Evolutionary conservation across 805 yeast genomes (phyloP).

Genomic region (Kodamaea kaohsiungensis): DNA sequence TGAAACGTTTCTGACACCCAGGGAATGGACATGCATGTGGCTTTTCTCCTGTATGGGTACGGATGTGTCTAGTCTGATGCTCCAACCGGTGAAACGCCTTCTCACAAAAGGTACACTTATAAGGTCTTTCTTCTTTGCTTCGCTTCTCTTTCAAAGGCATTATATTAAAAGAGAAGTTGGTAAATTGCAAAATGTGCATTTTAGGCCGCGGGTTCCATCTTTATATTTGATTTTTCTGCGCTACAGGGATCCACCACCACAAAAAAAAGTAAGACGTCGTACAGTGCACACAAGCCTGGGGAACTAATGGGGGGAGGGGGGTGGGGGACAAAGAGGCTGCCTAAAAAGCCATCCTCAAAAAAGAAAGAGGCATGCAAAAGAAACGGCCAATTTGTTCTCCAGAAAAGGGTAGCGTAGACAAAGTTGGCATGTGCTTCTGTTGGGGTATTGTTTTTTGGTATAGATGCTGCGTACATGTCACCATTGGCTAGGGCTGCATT

Average conservation of each 20-base stretch:
- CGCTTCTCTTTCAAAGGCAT: conserved; percentile 16
- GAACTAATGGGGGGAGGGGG: background rate
- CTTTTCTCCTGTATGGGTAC: conserved; percentile 82
- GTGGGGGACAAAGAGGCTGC: background rate
- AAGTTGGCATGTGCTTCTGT: conserved; percentile 1
- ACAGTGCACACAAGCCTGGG: background rate
- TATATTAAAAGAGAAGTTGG: background rate
- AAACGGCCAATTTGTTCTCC: background rate
- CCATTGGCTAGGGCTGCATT: background rate
- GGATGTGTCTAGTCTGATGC: conserved; percentile 75
- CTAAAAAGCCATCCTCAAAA: no score
- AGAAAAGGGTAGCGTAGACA: background rate
- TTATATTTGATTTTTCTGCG: background rate
- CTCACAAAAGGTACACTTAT: conserved; percentile 71
- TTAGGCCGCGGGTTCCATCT: background rate
- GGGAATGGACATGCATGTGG: conserved; percentile 77
- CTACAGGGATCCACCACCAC: background rate
- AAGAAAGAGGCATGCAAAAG: background rate
- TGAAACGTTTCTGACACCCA: conserved; percentile 66
- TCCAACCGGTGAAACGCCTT: conserved; percentile 76
- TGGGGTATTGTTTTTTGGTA: background rate
- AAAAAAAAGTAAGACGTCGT: background rate
- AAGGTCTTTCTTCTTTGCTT: conserved; percentile 41
- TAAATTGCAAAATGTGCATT: background rate
- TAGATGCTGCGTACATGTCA: background rate